Evolutionary conservation across 2,329 filamentous ascomycete genomes (phyloP).

Genomic region (Exserohilum turcica): DNA sequence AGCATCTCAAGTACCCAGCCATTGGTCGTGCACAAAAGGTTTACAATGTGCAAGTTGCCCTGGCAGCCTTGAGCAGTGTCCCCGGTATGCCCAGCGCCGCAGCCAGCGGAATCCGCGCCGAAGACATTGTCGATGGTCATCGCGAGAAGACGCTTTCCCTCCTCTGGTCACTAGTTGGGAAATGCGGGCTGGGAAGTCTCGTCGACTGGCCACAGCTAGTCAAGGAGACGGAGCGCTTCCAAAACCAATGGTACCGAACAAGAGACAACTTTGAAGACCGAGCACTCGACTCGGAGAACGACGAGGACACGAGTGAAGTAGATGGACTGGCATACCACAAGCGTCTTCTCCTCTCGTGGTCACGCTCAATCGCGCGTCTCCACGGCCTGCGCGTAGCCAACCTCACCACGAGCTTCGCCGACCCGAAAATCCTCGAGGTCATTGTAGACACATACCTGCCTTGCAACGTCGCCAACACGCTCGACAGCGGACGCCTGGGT

Average conservation of each 20-base stretch:
- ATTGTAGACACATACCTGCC: constrained; percentile 64
- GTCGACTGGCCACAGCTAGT: constrained; percentile 61
- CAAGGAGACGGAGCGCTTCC: constrained; percentile 57
- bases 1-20: constrained; percentile 64
- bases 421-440: constrained; percentile 58
- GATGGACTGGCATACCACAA: constrained; percentile 44
- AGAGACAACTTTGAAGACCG: constrained; percentile 39
- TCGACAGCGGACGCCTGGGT: constrained; percentile 8
- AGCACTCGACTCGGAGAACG: constrained; percentile 42
- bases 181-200: constrained; percentile 59
- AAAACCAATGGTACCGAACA: constrained; percentile 35
- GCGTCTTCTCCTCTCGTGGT: constrained; percentile 62
- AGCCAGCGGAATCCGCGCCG: constrained; percentile 54
- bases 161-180: constrained; percentile 64
- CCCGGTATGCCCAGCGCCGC: constrained; percentile 50
- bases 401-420: constrained; percentile 63
- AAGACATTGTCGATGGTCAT: constrained; percentile 67
- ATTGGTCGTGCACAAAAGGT: constrained; percentile 61
- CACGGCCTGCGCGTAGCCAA: constrained; percentile 57
- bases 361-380: constrained; percentile 55
- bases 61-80: constrained; percentile 58
- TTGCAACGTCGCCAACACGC: constrained; percentile 12
- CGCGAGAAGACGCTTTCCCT: constrained; percentile 67
- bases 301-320: constrained; percentile 25
- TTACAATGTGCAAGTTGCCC: constrained; percentile 64